Evolutionary conservation across 2,329 filamentous ascomycete genomes (phyloP).

Genomic region (Exophiala lecanii-corni): DNA sequence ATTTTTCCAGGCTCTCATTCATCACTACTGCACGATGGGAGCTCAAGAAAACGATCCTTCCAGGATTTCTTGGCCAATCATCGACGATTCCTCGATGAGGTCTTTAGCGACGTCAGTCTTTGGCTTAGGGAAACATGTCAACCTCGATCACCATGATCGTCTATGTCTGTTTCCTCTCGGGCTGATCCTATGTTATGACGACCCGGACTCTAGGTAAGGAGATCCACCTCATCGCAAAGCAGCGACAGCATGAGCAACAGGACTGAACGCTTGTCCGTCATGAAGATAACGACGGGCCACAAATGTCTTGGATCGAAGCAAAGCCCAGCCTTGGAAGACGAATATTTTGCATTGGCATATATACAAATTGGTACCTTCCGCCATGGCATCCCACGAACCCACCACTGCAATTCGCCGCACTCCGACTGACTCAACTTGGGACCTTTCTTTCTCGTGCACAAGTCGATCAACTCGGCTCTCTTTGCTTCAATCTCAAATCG

Average conservation of each 20-base stretch:
- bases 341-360: neutral
- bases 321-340: neutral
- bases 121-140: no score
- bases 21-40: no score
- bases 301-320: neutral
- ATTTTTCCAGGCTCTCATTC: no score
- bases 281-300: neutral
- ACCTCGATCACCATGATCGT: no score
- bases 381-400: neutral
- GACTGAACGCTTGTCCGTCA: neutral
- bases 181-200: no score
- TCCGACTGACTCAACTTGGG: neutral
- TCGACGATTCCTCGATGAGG: no score
- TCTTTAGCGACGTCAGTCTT: no score
- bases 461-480: neutral
- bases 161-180: no score
- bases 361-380: neutral
- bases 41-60: no score
- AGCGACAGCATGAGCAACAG: neutral
- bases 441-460: neutral
- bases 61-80: no score
- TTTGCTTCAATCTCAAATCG: neutral
- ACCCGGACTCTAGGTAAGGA: no score
- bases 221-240: no score
- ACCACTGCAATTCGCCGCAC: neutral